Evolutionary conservation across 345 rosid genomes (phyloP).

Genomic region (Lenwebbia sp.): DNA sequence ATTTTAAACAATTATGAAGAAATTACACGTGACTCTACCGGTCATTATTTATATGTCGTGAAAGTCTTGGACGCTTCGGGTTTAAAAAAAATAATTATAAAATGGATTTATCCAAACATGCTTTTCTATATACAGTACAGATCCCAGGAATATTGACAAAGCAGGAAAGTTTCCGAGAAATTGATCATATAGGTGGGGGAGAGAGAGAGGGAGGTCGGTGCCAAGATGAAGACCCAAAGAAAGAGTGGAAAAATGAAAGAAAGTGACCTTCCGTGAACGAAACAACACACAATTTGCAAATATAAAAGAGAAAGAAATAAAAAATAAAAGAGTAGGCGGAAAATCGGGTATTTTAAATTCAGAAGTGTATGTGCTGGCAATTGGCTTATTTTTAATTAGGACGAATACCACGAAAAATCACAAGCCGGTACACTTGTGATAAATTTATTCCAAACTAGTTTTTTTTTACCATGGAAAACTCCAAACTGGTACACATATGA

Average conservation of each 20-base stretch:
- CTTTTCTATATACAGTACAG: not conserved
- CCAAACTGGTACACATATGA: no score
- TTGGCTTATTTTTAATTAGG: not conserved
- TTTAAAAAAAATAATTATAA: not conserved
- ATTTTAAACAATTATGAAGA: not conserved
- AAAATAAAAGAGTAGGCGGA: not conserved
- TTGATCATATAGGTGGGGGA: not conserved
- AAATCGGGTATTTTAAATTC: not conserved
- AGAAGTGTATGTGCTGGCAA: not conserved
- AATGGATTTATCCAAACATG: not conserved
- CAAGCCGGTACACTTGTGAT: no score
- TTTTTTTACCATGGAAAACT: no score
- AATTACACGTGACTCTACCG: not conserved
- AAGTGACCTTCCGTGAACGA: slow-evolving; percentile 17
- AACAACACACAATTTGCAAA: not conserved
- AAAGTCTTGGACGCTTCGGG: not conserved
- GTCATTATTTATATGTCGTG: not conserved
- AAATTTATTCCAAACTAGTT: no score
- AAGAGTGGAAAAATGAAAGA: not conserved
- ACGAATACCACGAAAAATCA: no score
- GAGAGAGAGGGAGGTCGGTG: slow-evolving; percentile 2
- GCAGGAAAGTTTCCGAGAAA: not conserved
- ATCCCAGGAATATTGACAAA: not conserved
- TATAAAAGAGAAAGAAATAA: not conserved
- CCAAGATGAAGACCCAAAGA: not conserved